These are phyloP conservation scores for Suillus subluteus DNA, from an alignment of 768 basidiomycete genomes.

Conservation along the genomic window DNA sequence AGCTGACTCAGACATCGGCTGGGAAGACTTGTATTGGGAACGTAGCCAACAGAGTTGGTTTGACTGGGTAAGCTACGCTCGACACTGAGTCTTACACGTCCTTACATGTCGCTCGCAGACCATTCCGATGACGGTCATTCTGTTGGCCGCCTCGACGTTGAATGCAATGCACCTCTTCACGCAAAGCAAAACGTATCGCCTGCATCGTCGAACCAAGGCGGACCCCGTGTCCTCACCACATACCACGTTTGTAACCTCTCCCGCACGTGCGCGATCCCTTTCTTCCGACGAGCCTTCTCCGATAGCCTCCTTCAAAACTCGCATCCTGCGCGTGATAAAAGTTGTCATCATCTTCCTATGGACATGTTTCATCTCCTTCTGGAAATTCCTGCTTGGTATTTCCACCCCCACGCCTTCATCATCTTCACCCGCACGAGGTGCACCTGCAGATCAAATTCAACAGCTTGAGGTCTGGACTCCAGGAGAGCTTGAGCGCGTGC, in stretches of 20 bases:
- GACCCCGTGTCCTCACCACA: conserved; percentile 75
- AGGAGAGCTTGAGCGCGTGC: conserved; percentile 65
- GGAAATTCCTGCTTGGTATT: conserved; percentile 71
- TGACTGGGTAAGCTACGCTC: conserved; percentile 64
- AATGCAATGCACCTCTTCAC: conserved; percentile 74
- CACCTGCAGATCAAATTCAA: conserved; percentile 60
- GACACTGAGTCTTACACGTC: neutral
- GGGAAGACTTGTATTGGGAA: conserved; percentile 80
- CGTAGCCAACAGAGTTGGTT: conserved; percentile 70
- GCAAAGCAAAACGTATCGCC: conserved; percentile 68
- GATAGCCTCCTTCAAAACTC: conserved; percentile 48
- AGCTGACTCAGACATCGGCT: conserved; percentile 70
- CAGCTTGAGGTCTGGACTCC: conserved; percentile 82
- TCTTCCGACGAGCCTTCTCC: conserved; percentile 39
- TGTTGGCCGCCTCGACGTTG: conserved; percentile 55
- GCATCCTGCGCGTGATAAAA: conserved; percentile 35
- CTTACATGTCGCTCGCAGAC: conserved; percentile 49
- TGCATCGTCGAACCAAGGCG: conserved; percentile 52
- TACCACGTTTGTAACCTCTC: conserved; percentile 64
- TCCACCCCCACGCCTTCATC: conserved; percentile 45
- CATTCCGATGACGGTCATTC: conserved; percentile 58
- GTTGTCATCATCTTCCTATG: conserved; percentile 45
- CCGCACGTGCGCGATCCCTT: conserved; percentile 22
- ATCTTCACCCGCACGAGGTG: conserved; percentile 36
- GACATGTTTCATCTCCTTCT: conserved; percentile 56